Evolutionary conservation across 2,329 filamentous ascomycete species (phyloP), one percentile per base, ranked within the genome.

Genomic region (Blastomyces emzantsi): DNA sequence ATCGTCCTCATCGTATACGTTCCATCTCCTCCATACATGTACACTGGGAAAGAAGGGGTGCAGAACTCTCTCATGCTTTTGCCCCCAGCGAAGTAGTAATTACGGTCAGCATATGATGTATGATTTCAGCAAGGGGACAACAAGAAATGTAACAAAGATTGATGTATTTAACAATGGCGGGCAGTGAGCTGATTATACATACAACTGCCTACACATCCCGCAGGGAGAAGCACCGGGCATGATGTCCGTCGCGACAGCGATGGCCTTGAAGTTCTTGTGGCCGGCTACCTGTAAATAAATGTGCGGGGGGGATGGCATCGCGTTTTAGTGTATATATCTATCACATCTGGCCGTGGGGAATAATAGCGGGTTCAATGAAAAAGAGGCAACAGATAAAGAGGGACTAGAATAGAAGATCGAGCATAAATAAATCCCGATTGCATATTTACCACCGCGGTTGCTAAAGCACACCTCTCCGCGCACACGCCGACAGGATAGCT

Each of bases 181-280:
- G n/a, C n/a, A n/a, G n/a, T n/a, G n/a, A n/a, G n/a, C n/a, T n/a
- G n/a, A n/a, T n/a, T n/a, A n/a, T n/a, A n/a, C 73, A 54, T 73
- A 91, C 88, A 93, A 96, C 75, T 97, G 93, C 70, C 93, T 83
- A 75, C 93, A 97, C 92, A 96, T 97, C 63, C 94, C 94, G 74
- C 94, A 99, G 0, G 94, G 94, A 66, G 87, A 80, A 3, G 78
- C 78, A 3, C 87, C 85, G 39, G 85, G 84, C 41, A 76, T 77
- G 52, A 90, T 88, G 73, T 97, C 90, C 6, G 92, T 95, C 7
- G 90, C 84, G 3, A 99, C 92, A 19, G 90, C 93, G 28, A 99
- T 77, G 25, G 92, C 93, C 71, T 85, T 87, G 77, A 95, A 90
- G 49, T 78, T 72, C 45, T 73, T 77, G 66, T 79, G 77, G n/a